Base-by-base conservation (phyloP, 208 protist species). In the Leishmania guyanensis region DNA sequence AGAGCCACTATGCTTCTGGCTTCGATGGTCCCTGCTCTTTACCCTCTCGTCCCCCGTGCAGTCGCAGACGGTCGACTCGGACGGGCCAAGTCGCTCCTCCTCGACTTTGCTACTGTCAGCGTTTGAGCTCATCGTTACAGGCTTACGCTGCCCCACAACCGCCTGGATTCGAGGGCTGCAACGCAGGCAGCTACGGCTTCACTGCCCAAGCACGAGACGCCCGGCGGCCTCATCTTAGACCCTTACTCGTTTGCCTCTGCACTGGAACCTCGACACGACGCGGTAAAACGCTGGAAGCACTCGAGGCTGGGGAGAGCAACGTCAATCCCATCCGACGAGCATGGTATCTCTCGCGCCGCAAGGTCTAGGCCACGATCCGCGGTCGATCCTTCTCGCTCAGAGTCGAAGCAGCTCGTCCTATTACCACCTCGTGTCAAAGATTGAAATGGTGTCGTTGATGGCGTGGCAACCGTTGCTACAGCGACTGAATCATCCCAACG, bases 1-100 rank as follows among this genome's bases (percentile, higher is more conserved):
- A 10, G 82, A 66, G 58, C 66, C 82, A 16, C 56, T 79, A 22
- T 86, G 71, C 74, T 86, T 86, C 66, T 86, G 82, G 82, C 26
- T 64, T 5, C 51, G 82, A 22, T 86, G 82, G 82, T 53, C 48
- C 36, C 81, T 78, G 12, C 71, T 85, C 9, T 85, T 85, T n/a
- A 73, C 64, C 26, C 70, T 69, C 2, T 60, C 74, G 46, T 51
- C 26, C 43, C 51, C 2, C 20, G 33, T 12, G 22, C 48, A 77
- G 54, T 43, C 54, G 33, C 33, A 68, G 33, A 53, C 39, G 36
- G 50, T 46, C 71, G 51, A 54, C 22, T 53, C 68, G 46, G 68
- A 53, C 8, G 68, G 3, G 26, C 22, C 26, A 43, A 76, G 51
- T 12, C 33, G 29, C 50, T 48, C 71, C 17, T 51, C 74, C 5